Percentiles rank a stretch among this genome's conserved stretches.
Conservation (phyloP, 2,329 filamentous ascomycete genomes). For the Pseudocercospora musae region DNA sequence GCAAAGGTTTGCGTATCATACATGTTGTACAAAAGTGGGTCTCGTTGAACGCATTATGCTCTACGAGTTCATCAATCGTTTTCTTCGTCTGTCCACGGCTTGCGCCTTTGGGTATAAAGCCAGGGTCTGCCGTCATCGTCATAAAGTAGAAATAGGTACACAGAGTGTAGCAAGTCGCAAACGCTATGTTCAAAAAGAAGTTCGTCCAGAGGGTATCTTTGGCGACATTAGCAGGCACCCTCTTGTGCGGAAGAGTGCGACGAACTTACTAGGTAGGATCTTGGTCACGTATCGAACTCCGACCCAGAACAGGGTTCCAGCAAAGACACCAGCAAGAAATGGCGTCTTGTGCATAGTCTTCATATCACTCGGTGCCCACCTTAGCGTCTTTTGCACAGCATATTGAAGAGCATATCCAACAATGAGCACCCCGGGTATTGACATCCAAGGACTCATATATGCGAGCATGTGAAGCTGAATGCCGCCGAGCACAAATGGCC, state of each 20-base stretch:
- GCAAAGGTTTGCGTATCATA: conserved; percentile 87
- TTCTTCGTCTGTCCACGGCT: conserved; percentile 87
- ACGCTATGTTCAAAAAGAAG: conserved; percentile 74
- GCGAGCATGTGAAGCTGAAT: conserved; percentile 68
- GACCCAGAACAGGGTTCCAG: conserved; percentile 77
- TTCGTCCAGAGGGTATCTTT: conserved; percentile 62
- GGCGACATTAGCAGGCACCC: conserved; percentile 31
- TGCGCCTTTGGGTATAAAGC: conserved; percentile 85
- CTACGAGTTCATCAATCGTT: conserved; percentile 81
- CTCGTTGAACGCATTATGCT: conserved; percentile 86
- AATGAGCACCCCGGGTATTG: conserved; percentile 67
- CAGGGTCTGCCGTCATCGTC: conserved; percentile 84
- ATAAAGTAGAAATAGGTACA: conserved; percentile 83
- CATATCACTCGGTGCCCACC: conserved; percentile 84
- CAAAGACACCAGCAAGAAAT: conserved; percentile 91
- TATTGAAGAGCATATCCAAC: conserved; percentile 71
- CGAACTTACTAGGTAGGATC: conserved; percentile 64
- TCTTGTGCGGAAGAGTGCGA: neutral
- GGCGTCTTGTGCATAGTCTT: conserved; percentile 87
- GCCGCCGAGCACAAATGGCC: conserved; percentile 77
- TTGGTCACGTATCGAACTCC: conserved; percentile 71
- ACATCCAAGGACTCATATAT: conserved; percentile 68
- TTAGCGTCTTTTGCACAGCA: conserved; percentile 71
- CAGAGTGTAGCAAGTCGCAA: conserved; percentile 61
- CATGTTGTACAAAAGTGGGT: conserved; percentile 90